Conservation (phyloP, 371 early-diverging fungal genomes). For the Nosema granulosis region DNA sequence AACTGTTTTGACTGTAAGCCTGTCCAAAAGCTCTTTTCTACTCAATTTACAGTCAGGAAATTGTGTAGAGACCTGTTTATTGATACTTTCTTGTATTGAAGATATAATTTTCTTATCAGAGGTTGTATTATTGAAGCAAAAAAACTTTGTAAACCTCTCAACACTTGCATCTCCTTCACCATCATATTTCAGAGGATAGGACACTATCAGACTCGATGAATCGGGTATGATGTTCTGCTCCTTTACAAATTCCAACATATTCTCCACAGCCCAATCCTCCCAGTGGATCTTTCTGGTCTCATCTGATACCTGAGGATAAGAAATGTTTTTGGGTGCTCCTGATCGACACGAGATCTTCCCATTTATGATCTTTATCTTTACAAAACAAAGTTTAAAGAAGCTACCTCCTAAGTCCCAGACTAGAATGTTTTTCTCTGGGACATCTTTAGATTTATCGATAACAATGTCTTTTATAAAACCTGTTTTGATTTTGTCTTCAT, state of each 20-base stretch:
- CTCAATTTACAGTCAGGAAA: neutral
- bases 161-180: neutral
- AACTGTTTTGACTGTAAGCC: neutral
- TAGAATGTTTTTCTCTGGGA: neutral
- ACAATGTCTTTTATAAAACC: neutral
- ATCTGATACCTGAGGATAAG: neutral
- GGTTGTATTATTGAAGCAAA: neutral
- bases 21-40: neutral
- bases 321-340: neutral
- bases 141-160: neutral
- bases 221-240: neutral
- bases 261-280: constrained; percentile 5
- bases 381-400: constrained; percentile 4
- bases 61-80: neutral
- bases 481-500: neutral
- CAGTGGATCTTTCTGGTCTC: neutral
- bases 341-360: neutral
- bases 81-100: neutral
- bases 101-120: neutral
- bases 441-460: too few relatives aligned
- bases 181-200: constrained; percentile 20
- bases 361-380: neutral
- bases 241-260: neutral
- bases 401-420: constrained; percentile 12
- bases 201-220: neutral